A percentile compares a stretch with the other conserved stretches of the same genome.
Evolutionary conservation across 805 yeast genomes (phyloP).

Genomic region (Saturnispora halmiae): DNA sequence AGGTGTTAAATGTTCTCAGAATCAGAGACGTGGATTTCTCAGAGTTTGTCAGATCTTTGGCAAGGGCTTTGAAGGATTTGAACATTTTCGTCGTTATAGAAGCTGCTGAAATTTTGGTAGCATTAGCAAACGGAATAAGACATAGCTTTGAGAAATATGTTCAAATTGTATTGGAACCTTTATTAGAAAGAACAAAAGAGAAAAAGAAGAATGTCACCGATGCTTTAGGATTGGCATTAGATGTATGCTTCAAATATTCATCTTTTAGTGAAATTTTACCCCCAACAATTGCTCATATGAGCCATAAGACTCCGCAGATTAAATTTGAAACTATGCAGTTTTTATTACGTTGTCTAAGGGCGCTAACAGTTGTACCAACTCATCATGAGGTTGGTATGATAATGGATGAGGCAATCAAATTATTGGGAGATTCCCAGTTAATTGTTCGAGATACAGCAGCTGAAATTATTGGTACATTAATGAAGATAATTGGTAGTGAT

Average conservation of each 20-base stretch:
- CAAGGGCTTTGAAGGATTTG: constrained; percentile 78
- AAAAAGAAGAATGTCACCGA: constrained; percentile 72
- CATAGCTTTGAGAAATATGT: constrained; percentile 47
- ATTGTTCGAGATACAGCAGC: constrained; percentile 74
- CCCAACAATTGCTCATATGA: constrained; percentile 48
- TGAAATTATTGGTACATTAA: constrained; percentile 67
- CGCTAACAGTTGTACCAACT: constrained; percentile 41
- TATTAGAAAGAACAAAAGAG: constrained; percentile 80
- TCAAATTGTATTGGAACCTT: constrained; percentile 43
- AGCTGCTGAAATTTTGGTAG: constrained; percentile 59
- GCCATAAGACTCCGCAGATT: constrained; percentile 76
- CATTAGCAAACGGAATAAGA: constrained; percentile 59
- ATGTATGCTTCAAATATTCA: constrained; percentile 47
- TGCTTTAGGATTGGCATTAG: constrained; percentile 58
- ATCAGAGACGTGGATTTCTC: constrained; percentile 52
- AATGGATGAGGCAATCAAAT: constrained; percentile 45
- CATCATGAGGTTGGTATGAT: constrained; percentile 47
- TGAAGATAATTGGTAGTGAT: constrained; percentile 75
- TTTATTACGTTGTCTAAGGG: constrained; percentile 52
- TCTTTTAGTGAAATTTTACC: constrained; percentile 50
- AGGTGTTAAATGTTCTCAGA: constrained; percentile 45
- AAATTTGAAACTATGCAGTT: constrained; percentile 61
- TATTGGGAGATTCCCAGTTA: constrained; percentile 77
- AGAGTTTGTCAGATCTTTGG: constrained; percentile 50
- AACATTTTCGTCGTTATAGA: constrained; percentile 78